These are phyloP conservation scores for Pestalotiopsis sp. DNA, from an alignment of 2,329 filamentous ascomycete species.

Conservation along the genomic window DNA sequence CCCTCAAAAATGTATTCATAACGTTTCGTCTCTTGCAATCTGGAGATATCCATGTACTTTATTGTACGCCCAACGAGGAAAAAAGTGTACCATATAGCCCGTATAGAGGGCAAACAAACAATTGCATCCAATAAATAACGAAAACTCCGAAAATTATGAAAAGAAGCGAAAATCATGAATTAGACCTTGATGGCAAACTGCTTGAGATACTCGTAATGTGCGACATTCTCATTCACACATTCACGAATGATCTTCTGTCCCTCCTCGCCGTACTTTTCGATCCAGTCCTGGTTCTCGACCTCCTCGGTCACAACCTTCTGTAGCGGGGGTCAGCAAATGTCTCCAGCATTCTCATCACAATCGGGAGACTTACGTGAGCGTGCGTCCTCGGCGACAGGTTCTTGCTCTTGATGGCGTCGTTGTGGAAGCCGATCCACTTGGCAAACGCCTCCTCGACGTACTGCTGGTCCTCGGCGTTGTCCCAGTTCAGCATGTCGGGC, in stretches of 20 bases:
- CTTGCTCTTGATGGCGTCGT: conserved; percentile 86
- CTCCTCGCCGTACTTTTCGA: conserved; percentile 72
- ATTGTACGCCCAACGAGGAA: conserved; percentile 4
- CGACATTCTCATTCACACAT: conserved; percentile 71
- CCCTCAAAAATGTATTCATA: conserved; percentile 5
- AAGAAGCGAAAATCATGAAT: conserved; percentile 11
- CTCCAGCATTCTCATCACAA: not conserved
- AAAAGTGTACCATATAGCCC: conserved; percentile 21
- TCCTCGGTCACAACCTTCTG: conserved; percentile 68
- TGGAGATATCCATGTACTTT: conserved; percentile 24
- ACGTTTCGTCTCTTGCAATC: conserved; percentile 1
- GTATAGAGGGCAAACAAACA: conserved; percentile 7
- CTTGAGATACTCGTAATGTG: conserved; percentile 82
- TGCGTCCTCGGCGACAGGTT: conserved; percentile 72
- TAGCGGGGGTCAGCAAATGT: conserved; percentile 18
- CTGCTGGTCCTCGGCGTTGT: conserved; percentile 70
- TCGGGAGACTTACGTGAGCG: conserved; percentile 52
- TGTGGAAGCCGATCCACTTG: conserved; percentile 97
- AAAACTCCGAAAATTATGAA: conserved; percentile 3
- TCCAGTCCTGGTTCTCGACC: conserved; percentile 72
- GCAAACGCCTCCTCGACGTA: conserved; percentile 78
- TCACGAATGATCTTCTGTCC: conserved; percentile 70
- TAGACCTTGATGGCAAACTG: conserved; percentile 70
- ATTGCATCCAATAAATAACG: conserved; percentile 5
- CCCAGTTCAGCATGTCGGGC: conserved; percentile 83